Conservation (phyloP, 1,284 basidiomycete genomes). For the Cutaneotrichosporon cyanovorans region DNA sequence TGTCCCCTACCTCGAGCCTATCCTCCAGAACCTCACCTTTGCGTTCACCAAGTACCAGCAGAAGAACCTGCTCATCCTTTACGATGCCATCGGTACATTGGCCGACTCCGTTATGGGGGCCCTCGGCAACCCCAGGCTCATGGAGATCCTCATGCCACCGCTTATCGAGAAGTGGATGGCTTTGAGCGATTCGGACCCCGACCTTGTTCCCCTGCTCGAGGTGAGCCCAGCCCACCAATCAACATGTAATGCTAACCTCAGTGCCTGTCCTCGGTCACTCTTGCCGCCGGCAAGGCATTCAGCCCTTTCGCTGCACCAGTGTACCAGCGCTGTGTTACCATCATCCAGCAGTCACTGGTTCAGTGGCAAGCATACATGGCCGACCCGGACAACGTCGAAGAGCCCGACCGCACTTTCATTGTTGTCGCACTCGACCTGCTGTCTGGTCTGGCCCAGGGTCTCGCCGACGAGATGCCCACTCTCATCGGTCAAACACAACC, state of each 20-base stretch:
- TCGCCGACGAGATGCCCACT: constrained; percentile 67
- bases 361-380: constrained; percentile 59
- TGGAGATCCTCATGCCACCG: constrained; percentile 95
- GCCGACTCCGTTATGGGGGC: constrained; percentile 91
- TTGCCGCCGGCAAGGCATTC: constrained; percentile 91
- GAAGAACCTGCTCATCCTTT: constrained; percentile 97
- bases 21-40: constrained; percentile 86
- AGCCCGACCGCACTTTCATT: constrained; percentile 90
- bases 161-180: constrained; percentile 83
- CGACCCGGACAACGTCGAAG: constrained; percentile 70
- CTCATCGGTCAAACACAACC: constrained; percentile 64
- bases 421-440: constrained; percentile 93
- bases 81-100: constrained; percentile 95
- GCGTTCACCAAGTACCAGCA: constrained; percentile 99
- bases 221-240: constrained; percentile 47
- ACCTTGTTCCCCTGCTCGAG: constrained; percentile 89
- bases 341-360: constrained; percentile 73
- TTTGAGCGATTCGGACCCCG: constrained; percentile 81
- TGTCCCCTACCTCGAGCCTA: constrained; percentile 87
- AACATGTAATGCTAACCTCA: constrained; percentile 40
- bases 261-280: constrained; percentile 96
- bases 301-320: constrained; percentile 81
- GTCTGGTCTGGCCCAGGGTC: constrained; percentile 89
- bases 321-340: constrained; percentile 80
- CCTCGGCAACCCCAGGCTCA: constrained; percentile 74